Conservation (phyloP, 2,329 filamentous ascomycete species). For the Microdochium nivale region DNA sequence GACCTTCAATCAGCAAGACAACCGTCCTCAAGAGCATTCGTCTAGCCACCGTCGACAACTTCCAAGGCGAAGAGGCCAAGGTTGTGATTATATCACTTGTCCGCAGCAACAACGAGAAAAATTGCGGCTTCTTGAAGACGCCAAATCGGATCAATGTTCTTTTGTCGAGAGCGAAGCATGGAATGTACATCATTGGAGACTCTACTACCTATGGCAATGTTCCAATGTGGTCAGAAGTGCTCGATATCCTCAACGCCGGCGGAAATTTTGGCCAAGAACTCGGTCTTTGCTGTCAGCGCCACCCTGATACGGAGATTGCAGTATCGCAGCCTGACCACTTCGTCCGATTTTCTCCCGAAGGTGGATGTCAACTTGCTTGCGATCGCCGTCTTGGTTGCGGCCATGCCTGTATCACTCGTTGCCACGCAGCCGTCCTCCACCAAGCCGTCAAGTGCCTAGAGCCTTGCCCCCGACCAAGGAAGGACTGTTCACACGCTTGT, state of each 20-base stretch:
- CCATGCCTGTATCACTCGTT: conserved; percentile 34
- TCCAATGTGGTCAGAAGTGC: conserved; percentile 55
- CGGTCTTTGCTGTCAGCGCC: conserved; percentile 51
- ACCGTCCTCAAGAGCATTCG: conserved; percentile 39
- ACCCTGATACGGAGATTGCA: conserved; percentile 39
- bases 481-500: conserved; percentile 36
- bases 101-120: conserved; percentile 51
- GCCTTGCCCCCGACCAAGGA: conserved; percentile 30
- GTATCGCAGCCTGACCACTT: conserved; percentile 52
- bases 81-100: conserved; percentile 63
- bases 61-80: conserved; percentile 69
- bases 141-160: conserved; percentile 63
- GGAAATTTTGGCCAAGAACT: conserved; percentile 41
- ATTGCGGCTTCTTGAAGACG: conserved; percentile 57
- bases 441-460: conserved; percentile 34
- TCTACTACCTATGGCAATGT: conserved; percentile 45
- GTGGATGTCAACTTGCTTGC: conserved; percentile 48
- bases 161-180: conserved; percentile 56
- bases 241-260: conserved; percentile 36
- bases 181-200: conserved; percentile 66
- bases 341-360: conserved; percentile 45
- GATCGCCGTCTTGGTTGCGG: conserved; percentile 37
- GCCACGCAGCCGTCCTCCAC: conserved; percentile 39
- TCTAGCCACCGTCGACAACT: conserved; percentile 64
- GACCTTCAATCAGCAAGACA: conserved; percentile 20